Base-by-base conservation (phyloP, 345 rosid species). In the Theobroma cacao region DNA sequence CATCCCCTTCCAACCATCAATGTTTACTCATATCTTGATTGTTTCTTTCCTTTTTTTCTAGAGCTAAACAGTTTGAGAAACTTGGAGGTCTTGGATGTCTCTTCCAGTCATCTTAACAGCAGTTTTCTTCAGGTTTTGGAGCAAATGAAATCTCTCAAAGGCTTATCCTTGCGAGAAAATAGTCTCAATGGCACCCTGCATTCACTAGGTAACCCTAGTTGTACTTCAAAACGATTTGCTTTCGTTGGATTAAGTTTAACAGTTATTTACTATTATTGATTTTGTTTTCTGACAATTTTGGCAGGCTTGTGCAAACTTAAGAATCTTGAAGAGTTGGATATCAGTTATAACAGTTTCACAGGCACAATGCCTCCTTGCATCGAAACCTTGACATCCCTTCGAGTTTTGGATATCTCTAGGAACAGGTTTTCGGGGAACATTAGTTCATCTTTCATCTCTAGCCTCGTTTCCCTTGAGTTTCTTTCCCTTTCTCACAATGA, bases 401-500 rank as follows among this genome's bases (percentile, higher is more conserved):
- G 77, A 53, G 74, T 77, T 17, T 66, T 81, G 50, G 83, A 81
- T 81, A 79, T 81, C 33, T 81, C 83, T 2, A 38, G 41, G 48
- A 81, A 81, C 74, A 61, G 65, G n/a, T 41, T 81, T 38, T 70
- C 41, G 1, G 83, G 83, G 59, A 71, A 70, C 68, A 64, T 76
- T 7, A 60, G 80, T 56, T 76, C 83, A 45, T 76, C 73, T 31
- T 70, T 72, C 22, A 50, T 60, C 17, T 71, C 74, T 38, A 24
- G 72, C 22, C 77, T 79, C 18, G 11, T 80, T 47, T n/a, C 12
- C 7, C 77, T 81, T n/a, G 80, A 76, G 40, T 81, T 76, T 28
- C 56, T 76, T 45, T 76, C 80, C 1, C 80, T 81, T 63, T 71
- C 64, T 17, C 53, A 77, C 56, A 81, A 81, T 53, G 20, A 31